These are phyloP conservation scores for Lepiota brunneoincarnata DNA, from an alignment of 768 basidiomycete genomes.

Conservation along the genomic window DNA sequence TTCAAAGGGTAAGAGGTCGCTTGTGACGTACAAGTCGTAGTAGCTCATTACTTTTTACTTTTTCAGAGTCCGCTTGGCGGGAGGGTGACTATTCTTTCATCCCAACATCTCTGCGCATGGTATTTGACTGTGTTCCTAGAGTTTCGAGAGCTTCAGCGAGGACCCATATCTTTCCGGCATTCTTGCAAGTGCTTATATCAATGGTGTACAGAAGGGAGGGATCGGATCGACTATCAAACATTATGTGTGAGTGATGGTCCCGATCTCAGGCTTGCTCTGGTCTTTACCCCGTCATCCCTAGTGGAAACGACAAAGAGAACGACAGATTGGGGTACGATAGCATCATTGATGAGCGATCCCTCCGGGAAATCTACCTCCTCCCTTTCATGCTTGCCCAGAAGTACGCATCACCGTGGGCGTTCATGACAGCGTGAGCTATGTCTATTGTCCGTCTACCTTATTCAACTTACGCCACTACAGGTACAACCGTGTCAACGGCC, in stretches of 20 bases:
- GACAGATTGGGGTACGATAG: slow-evolving; percentile 69
- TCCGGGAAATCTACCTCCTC: slow-evolving; percentile 75
- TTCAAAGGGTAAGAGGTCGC: slow-evolving; percentile 56
- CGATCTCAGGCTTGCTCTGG: neutral
- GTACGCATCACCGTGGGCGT: slow-evolving; percentile 61
- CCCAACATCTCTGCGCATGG: neutral
- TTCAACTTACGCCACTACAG: slow-evolving; percentile 27
- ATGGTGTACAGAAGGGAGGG: slow-evolving; percentile 73
- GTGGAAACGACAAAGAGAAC: slow-evolving; percentile 81
- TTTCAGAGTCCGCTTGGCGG: slow-evolving; percentile 68
- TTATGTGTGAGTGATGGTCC: slow-evolving; percentile 51
- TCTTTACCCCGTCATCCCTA: slow-evolving; percentile 17
- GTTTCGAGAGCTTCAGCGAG: slow-evolving; percentile 79
- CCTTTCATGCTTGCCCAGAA: slow-evolving; percentile 76
- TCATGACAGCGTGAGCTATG: slow-evolving; percentile 63
- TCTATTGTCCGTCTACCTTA: neutral
- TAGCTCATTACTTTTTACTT: slow-evolving; percentile 6
- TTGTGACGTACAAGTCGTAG: neutral
- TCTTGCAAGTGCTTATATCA: slow-evolving; percentile 70
- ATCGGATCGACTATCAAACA: slow-evolving; percentile 81
- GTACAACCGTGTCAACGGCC: slow-evolving; percentile 77
- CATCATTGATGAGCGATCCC: slow-evolving; percentile 60
- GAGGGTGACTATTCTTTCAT: slow-evolving; percentile 36
- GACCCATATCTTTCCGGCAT: slow-evolving; percentile 74
- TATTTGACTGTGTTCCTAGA: slow-evolving; percentile 29